phyloP scores from a whole-genome alignment of 1,284 basidiomycete genomes.

The Heterobasidion irregulare region DNA sequence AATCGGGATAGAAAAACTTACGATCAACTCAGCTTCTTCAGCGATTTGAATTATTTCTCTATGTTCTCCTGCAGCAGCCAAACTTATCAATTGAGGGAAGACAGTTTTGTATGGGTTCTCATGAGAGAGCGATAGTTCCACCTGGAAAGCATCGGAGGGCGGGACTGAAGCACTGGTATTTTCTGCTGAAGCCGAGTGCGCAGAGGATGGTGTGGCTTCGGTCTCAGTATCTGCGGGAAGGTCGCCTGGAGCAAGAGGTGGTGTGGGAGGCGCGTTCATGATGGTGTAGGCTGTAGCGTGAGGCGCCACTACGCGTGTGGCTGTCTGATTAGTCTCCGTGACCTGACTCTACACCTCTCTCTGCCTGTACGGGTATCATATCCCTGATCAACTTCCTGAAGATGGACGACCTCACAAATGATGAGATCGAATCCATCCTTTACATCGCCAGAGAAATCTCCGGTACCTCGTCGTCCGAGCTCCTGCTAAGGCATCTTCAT shows the following conservation, averaged over 20 bases:
- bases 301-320: neutral
- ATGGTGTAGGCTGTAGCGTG: neutral
- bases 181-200: neutral
- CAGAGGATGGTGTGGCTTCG: neutral
- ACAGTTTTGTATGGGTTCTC: conserved; percentile 23
- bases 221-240: conserved; percentile 4
- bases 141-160: neutral
- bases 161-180: neutral
- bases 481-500: neutral
- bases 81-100: conserved; percentile 34
- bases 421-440: conserved; percentile 78
- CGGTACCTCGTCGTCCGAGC: conserved; percentile 32
- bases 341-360: no score
- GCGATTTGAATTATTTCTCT: conserved; percentile 36
- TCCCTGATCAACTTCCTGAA: neutral
- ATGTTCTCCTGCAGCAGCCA: conserved; percentile 35
- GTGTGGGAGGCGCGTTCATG: conserved; percentile 5
- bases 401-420: conserved; percentile 49
- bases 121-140: conserved; percentile 13
- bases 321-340: no score
- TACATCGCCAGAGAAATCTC: conserved; percentile 83
- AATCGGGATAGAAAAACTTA: conserved; percentile 1
- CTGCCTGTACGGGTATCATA: neutral
- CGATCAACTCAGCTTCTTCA: conserved; percentile 34
- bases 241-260: conserved; percentile 1